Conservation (phyloP, 2,329 filamentous ascomycete species). For the Fusarium sororula region DNA sequence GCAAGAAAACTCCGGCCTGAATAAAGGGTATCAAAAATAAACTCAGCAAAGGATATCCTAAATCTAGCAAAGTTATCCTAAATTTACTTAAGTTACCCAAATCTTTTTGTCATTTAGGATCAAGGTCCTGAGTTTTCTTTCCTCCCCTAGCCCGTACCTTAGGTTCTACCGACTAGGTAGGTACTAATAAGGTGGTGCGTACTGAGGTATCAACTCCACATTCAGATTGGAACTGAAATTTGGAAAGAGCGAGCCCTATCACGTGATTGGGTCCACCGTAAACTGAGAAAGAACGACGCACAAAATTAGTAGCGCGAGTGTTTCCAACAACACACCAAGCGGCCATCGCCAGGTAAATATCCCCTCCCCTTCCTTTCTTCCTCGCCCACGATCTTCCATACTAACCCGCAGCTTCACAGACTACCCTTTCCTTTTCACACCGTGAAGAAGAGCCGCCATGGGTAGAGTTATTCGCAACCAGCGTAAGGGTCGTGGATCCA, state of each 20-base stretch:
- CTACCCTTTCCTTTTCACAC: slow-evolving; percentile 48
- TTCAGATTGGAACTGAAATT: background rate
- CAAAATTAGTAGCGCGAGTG: slow-evolving; percentile 47
- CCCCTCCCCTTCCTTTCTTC: slow-evolving; percentile 32
- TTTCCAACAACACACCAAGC: slow-evolving; percentile 53
- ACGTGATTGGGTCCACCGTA: slow-evolving; percentile 45
- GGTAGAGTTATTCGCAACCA: slow-evolving; percentile 73
- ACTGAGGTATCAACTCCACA: background rate
- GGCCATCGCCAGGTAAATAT: slow-evolving; percentile 52
- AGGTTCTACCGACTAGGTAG: no score
- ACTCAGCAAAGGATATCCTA: no score
- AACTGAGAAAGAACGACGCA: slow-evolving; percentile 38
- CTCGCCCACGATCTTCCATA: slow-evolving; percentile 39
- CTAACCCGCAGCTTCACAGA: slow-evolving; percentile 45
- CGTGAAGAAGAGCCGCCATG: slow-evolving; percentile 55
- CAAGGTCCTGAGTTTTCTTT: no score
- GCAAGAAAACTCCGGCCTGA: no score
- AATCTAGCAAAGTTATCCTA: no score
- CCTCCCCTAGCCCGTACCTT: no score
- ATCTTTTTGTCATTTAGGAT: no score
- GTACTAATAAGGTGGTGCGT: no score
- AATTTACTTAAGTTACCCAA: no score
- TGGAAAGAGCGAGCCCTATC: slow-evolving; percentile 16
- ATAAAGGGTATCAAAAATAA: no score
- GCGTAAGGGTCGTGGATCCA: slow-evolving; percentile 68